A percentile compares a stretch with the other conserved stretches of the same genome.
phyloP scores from a whole-genome alignment of 805 yeast genomes.

The Wickerhamiella sorbophila region DNA sequence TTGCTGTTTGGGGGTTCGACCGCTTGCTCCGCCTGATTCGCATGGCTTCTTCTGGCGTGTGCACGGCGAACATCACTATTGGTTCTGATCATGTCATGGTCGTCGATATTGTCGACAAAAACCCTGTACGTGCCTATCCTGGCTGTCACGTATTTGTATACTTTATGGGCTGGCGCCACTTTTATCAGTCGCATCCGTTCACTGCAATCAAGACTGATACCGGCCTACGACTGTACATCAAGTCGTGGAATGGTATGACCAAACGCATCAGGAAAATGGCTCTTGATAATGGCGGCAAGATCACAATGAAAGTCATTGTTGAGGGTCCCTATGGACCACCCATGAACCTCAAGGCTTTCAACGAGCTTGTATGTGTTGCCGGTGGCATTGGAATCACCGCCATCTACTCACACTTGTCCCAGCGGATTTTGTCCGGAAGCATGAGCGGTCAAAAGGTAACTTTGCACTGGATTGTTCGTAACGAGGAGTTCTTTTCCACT shows the following conservation, averaged over 20 bases:
- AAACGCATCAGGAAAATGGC: slow-evolving; percentile 26
- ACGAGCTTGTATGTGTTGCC: slow-evolving; percentile 44
- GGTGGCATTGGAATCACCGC: slow-evolving; percentile 71
- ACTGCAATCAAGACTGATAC: slow-evolving; percentile 25
- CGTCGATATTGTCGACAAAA: slow-evolving; percentile 26
- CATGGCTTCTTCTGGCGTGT: not conserved
- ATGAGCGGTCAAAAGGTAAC: slow-evolving; percentile 8
- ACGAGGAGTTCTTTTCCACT: slow-evolving; percentile 37
- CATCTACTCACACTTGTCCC: slow-evolving; percentile 30
- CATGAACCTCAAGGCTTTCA: slow-evolving; percentile 35
- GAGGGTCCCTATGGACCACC: slow-evolving; percentile 64
- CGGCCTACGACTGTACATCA: slow-evolving; percentile 5
- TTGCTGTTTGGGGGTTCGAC: slow-evolving; percentile 49
- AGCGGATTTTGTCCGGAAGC: slow-evolving; percentile 16
- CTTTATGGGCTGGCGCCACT: slow-evolving; percentile 31
- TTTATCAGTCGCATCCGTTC: slow-evolving; percentile 69
- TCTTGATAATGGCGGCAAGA: slow-evolving; percentile 14
- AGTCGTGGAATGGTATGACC: slow-evolving; percentile 38
- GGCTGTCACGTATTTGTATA: slow-evolving; percentile 43
- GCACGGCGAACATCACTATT: slow-evolving; percentile 1
- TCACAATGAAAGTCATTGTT: slow-evolving; percentile 19
- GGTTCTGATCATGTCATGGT: slow-evolving; percentile 20
- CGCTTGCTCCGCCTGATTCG: slow-evolving; percentile 35
- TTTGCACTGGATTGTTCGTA: slow-evolving; percentile 53
- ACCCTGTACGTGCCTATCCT: slow-evolving; percentile 34